These are phyloP conservation scores for Puya raimondii DNA, from an alignment of 176 grass and related monocot species.

Conservation along the genomic window DNA sequence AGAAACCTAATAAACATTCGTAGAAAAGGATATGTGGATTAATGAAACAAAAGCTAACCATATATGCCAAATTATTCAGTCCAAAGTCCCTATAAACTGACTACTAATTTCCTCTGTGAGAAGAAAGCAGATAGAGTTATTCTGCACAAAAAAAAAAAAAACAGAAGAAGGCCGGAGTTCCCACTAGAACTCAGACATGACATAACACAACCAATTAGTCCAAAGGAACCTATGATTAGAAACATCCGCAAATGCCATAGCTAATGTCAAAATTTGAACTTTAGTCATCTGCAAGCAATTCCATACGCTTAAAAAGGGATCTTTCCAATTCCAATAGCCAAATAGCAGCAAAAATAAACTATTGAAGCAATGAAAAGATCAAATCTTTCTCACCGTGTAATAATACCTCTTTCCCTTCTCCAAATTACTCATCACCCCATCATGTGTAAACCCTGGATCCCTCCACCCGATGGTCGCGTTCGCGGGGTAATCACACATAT, in stretches of 20 bases:
- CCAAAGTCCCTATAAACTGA: too few relatives aligned
- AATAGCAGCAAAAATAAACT: not conserved
- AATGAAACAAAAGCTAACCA: not conserved
- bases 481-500: constrained; percentile 79
- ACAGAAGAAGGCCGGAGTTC: not conserved
- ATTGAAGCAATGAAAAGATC: not conserved
- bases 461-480: constrained; percentile 72
- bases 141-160: too few relatives aligned
- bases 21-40: not conserved
- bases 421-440: constrained; percentile 72
- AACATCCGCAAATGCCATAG: not conserved
- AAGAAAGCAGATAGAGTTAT: not conserved
- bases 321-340: not conserved
- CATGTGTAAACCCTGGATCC: constrained; percentile 92
- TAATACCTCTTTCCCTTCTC: constrained; percentile 59
- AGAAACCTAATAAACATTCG: not conserved
- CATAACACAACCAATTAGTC: not conserved
- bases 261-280: not conserved
- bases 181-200: not conserved
- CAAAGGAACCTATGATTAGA: not conserved
- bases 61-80: too few relatives aligned
- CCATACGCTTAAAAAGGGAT: not conserved
- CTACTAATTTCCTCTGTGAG: too few relatives aligned
- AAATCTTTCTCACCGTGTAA: constrained; percentile 59
- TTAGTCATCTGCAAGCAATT: not conserved